phyloP scores from a whole-genome alignment of 306 rosid species.

The Psophocarpus tetragonolobus region DNA sequence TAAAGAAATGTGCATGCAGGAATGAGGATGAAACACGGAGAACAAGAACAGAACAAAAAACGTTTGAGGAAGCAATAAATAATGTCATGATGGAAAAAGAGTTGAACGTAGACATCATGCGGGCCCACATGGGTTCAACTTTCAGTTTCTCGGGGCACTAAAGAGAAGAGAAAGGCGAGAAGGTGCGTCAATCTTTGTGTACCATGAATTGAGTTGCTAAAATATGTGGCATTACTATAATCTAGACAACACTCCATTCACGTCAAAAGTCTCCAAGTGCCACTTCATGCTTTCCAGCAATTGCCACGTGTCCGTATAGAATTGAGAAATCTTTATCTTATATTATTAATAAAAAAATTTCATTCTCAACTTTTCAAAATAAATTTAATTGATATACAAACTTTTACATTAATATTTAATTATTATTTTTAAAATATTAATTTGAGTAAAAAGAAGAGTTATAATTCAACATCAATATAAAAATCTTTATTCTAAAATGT shows the following conservation, averaged over 20 bases:
- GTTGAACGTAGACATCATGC: background rate
- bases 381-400: too few species aligned
- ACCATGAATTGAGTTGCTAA: background rate
- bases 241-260: background rate
- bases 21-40: background rate
- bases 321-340: too few species aligned
- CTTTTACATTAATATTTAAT: too few species aligned
- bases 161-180: background rate
- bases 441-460: too few species aligned
- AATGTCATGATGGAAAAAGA: background rate
- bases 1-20: background rate
- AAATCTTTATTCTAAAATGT: too few species aligned
- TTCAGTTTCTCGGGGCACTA: background rate
- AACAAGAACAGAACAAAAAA: background rate
- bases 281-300: background rate
- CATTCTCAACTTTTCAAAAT: too few species aligned
- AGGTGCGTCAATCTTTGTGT: background rate
- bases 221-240: conserved; percentile 16
- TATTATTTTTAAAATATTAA: too few species aligned
- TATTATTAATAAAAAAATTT: too few species aligned
- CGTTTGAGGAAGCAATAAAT: background rate
- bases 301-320: too few species aligned
- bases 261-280: background rate
- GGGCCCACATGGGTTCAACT: conserved; percentile 17
- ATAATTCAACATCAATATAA: too few species aligned